phyloP scores from a whole-genome alignment of 495 filamentous ascomycete species.

The Daldinia decipiens region DNA sequence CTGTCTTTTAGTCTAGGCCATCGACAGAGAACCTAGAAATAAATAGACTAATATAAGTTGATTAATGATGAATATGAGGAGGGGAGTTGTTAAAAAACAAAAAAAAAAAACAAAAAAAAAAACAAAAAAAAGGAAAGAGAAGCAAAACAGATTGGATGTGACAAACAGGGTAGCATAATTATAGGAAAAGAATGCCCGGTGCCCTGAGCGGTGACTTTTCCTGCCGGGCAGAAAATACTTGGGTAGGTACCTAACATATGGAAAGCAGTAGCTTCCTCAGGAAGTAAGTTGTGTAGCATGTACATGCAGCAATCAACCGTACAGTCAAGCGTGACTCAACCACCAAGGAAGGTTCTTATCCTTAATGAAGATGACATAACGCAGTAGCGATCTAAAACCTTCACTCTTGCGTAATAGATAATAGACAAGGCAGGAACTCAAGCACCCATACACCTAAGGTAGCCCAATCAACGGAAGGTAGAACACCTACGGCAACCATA shows the following conservation, averaged over 20 bases:
- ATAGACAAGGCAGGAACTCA: neutral
- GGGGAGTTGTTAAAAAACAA: no score
- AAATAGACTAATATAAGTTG: no score
- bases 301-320: neutral
- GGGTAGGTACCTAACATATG: neutral
- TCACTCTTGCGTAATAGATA: neutral
- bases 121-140: neutral
- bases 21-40: no score
- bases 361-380: neutral
- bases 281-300: neutral
- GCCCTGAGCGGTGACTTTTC: neutral
- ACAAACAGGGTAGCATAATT: neutral
- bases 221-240: neutral
- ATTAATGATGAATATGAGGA: no score
- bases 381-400: neutral
- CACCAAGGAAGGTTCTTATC: neutral
- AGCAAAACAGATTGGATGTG: neutral
- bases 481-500: neutral
- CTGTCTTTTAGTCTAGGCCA: no score
- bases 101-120: no score
- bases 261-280: neutral
- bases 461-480: neutral
- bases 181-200: neutral
- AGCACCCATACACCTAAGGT: neutral
- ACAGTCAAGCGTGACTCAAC: neutral